Evolutionary conservation across 352 stramenopile genomes (phyloP).

Genomic region (Lagenidium giganteum): DNA sequence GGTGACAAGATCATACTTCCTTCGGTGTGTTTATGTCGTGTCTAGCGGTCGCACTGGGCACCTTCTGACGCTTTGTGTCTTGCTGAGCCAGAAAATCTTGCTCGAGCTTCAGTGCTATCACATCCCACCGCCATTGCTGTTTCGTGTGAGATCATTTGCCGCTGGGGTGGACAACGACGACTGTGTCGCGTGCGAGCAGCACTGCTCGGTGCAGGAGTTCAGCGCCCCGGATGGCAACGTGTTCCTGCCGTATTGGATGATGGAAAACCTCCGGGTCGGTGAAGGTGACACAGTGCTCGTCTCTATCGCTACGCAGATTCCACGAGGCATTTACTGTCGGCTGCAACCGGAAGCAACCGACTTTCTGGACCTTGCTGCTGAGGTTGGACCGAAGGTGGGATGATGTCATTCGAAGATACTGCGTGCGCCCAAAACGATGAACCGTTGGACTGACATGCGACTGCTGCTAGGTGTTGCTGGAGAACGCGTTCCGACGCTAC

Average conservation of each 20-base stretch:
- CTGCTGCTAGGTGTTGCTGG: slow-evolving; percentile 31
- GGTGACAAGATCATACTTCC: no score
- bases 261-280: slow-evolving; percentile 40
- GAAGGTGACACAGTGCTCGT: slow-evolving; percentile 35
- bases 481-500: slow-evolving; percentile 49
- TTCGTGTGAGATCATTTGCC: no score
- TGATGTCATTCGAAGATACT: no score
- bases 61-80: no score
- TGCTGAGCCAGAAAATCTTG: no score
- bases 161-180: background rate
- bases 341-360: slow-evolving; percentile 36
- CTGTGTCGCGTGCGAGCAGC: slow-evolving; percentile 25
- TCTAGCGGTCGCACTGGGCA: no score
- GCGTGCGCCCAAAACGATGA: no score
- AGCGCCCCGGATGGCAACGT: slow-evolving; percentile 42
- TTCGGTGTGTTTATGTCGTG: no score
- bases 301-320: slow-evolving; percentile 24
- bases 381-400: slow-evolving; percentile 58
- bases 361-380: slow-evolving; percentile 48
- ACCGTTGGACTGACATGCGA: background rate
- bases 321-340: slow-evolving; percentile 44
- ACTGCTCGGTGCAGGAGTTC: slow-evolving; percentile 64
- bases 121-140: no score
- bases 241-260: slow-evolving; percentile 68
- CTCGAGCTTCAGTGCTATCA: no score